Evolutionary conservation across 495 filamentous ascomycete species (phyloP), one percentile per base, ranked within the genome.

Genomic region (Daldinia grandis): DNA sequence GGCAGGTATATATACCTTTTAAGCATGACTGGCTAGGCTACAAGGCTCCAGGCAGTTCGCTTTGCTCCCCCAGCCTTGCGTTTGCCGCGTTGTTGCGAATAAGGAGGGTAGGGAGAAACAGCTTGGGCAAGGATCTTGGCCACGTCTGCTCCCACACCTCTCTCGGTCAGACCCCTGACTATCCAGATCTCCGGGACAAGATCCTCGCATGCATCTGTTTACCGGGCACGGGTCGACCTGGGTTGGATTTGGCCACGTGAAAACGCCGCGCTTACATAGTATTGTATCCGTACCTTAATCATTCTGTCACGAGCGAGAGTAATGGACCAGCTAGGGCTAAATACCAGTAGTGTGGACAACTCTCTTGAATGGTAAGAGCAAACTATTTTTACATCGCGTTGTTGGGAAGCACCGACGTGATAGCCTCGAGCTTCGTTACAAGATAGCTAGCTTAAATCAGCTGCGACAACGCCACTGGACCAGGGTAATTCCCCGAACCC

Each of bases 301-400:
- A 54, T 57, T 10, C 3, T 57, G 25, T 33, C 30, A 57, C 31
- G 19, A 25, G 54, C 21, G 25, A 54, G 24, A 55, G 31, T 25
- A 19, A 25, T 38, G 38, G 33, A 27, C 33, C 27, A 40, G 19
- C 38, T 5, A 57, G 19, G 37, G 51, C 19, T 33, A 54, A 30
- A 30, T 53, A 5, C 19, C 14, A 25, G 2, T 24, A 61, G 56
- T 21, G 44, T 35, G 57, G 60, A 19, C 42, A 61, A 68, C 56
- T 30, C 57, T 53, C 65, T 64, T 64, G 7, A 59, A 68, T 73
- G 61, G 57, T 49, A 66, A 58, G 49, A 69, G 70, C 65, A 65
- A 69, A 64, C 69, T 77, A 77, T 70, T 75, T 47, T 71, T 77
- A 77, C 75, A 77, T 69, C 25, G 75, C 59, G 49, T 70, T 72